phyloP scores from a whole-genome alignment of 768 basidiomycete species.

The Auricularia heimuer region DNA sequence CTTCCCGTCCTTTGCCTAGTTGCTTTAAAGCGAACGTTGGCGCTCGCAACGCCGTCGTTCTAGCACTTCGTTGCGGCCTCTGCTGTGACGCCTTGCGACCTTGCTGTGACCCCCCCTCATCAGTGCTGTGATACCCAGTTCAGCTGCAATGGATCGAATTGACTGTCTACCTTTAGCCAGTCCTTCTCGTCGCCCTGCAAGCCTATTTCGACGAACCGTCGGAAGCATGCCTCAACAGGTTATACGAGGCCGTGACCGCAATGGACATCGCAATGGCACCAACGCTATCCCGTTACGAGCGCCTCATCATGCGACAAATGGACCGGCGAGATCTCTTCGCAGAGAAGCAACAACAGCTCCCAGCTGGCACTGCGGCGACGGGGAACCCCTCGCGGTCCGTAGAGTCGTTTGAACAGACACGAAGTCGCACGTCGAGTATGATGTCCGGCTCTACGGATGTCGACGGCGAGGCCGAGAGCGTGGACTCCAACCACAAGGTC shows the following conservation, averaged over 20 bases:
- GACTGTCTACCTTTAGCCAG: conserved; percentile 45
- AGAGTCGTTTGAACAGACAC: background rate
- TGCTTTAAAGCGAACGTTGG: too few species aligned
- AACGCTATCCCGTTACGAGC: conserved; percentile 67
- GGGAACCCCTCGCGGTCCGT: background rate
- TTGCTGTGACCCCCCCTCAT: too few species aligned
- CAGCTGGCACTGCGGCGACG: conserved; percentile 8
- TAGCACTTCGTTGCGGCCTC: too few species aligned
- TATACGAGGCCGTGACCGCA: conserved; percentile 89
- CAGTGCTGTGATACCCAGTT: background rate
- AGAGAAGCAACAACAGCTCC: conserved; percentile 43
- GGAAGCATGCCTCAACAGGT: conserved; percentile 76
- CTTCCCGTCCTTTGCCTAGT: too few species aligned
- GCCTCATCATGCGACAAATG: conserved; percentile 77
- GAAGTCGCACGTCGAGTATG: conserved; percentile 2
- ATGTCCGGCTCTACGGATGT: background rate
- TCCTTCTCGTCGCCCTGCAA: conserved; percentile 87
- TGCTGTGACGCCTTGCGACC: too few species aligned
- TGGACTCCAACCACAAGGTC: conserved; percentile 48
- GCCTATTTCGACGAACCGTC: conserved; percentile 89
- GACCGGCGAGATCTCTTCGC: conserved; percentile 89
- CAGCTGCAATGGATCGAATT: background rate
- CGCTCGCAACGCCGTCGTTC: too few species aligned
- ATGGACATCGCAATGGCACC: conserved; percentile 82
- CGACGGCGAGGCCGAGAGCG: conserved; percentile 2